phyloP scores from a whole-genome alignment of 805 yeast species.

The Candida sithepensis region DNA sequence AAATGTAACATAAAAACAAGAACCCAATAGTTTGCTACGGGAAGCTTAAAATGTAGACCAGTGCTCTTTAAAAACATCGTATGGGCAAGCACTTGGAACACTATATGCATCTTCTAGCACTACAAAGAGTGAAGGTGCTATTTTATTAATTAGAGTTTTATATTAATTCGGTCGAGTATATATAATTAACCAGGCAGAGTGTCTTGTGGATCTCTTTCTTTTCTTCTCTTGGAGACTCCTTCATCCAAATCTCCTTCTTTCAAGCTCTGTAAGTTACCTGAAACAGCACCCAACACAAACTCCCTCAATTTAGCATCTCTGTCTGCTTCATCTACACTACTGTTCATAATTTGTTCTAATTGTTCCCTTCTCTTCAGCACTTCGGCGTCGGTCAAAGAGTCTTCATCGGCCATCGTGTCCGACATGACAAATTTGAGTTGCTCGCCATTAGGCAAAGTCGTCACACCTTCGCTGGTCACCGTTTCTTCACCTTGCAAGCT shows the following conservation, averaged over 20 bases:
- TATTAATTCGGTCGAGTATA: no score
- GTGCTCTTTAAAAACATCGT: no score
- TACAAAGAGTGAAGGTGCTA: no score
- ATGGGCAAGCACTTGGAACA: no score
- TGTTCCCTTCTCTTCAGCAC: conserved; percentile 55
- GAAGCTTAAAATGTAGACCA: no score
- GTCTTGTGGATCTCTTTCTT: not conserved
- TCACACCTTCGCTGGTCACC: not conserved
- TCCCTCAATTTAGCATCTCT: conserved; percentile 76
- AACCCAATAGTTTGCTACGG: no score
- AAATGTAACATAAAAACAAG: no score
- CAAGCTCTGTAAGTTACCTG: conserved; percentile 34
- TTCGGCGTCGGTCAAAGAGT: conserved; percentile 37
- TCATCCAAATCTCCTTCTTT: conserved; percentile 9
- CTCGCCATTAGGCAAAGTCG: conserved; percentile 34
- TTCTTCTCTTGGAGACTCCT: conserved; percentile 23
- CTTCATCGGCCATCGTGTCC: conserved; percentile 37
- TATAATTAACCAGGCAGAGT: no score
- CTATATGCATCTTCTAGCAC: no score
- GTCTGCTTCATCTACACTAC: conserved; percentile 55
- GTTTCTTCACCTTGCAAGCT: conserved; percentile 27
- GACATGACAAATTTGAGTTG: conserved; percentile 57
- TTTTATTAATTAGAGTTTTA: no score
- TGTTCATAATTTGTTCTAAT: conserved; percentile 59
- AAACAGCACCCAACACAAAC: conserved; percentile 62